These are phyloP conservation scores for Phytopythium boreale DNA, from an alignment of 352 stramenopile species.

Conservation along the genomic window DNA sequence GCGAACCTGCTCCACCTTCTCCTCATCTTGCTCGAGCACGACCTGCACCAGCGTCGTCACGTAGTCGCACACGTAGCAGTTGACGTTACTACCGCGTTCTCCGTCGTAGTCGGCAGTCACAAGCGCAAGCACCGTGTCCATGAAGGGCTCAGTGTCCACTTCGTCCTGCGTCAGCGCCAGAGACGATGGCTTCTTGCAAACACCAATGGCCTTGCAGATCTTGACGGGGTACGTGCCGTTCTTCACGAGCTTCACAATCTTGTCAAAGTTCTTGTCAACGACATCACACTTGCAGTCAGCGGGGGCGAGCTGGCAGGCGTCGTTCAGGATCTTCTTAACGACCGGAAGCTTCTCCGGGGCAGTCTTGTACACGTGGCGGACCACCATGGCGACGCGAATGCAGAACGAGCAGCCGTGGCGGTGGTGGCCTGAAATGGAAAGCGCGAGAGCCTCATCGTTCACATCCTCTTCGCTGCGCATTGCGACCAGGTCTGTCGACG, in stretches of 20 bases:
- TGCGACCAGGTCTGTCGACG: not conserved
- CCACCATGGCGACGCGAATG: conserved; percentile 19
- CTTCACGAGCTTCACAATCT: conserved; percentile 39
- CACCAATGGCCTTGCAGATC: conserved; percentile 29
- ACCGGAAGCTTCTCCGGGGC: conserved; percentile 17
- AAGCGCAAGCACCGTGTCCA: conserved; percentile 12
- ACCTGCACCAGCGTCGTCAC: conserved; percentile 26
- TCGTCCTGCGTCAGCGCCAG: conserved; percentile 2
- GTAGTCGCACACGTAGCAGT: conserved; percentile 52
- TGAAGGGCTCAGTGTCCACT: conserved; percentile 10
- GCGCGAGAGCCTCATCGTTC: not conserved
- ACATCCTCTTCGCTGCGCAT: not conserved
- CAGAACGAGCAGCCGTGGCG: conserved; percentile 40
- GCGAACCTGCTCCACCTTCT: conserved; percentile 26
- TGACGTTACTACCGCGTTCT: conserved; percentile 14
- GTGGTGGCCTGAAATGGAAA: not conserved
- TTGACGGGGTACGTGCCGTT: conserved; percentile 26
- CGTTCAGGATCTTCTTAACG: conserved; percentile 22
- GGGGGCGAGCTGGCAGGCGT: conserved; percentile 24
- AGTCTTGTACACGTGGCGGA: conserved; percentile 24
- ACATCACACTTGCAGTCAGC: conserved; percentile 31
- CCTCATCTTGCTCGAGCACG: conserved; percentile 22
- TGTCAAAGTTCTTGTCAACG: conserved; percentile 31
- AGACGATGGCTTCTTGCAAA: conserved; percentile 20
- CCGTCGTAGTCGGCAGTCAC: conserved; percentile 8